phyloP scores from a whole-genome alignment of 176 grass and related monocot genomes.

The Saccharum spontaneum region DNA sequence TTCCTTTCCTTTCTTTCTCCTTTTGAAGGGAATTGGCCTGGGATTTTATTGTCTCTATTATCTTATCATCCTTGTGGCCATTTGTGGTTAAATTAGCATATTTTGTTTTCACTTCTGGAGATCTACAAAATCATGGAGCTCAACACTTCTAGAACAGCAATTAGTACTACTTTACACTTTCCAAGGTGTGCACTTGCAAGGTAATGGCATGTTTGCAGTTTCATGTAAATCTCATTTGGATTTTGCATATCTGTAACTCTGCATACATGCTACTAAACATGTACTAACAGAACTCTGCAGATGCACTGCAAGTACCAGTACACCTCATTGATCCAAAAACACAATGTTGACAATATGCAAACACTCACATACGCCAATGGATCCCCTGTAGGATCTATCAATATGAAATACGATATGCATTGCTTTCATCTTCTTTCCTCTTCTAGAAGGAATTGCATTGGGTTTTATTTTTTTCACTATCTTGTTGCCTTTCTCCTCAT shows the following conservation, averaged over 20 bases:
- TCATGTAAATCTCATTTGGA: neutral
- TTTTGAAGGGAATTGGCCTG: neutral
- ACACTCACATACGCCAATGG: neutral
- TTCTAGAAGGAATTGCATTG: neutral
- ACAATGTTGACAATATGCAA: neutral
- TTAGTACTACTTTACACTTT: neutral
- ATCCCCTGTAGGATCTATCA: neutral
- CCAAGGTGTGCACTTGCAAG: neutral
- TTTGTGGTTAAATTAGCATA: conserved; percentile 8
- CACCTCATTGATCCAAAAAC: neutral
- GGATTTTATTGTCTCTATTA: neutral
- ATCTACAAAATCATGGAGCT: conserved; percentile 43
- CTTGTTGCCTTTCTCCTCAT: conserved; percentile 32
- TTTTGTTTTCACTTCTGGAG: conserved; percentile 41
- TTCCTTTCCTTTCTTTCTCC: neutral
- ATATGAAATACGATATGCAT: neutral
- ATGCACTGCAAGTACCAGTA: neutral
- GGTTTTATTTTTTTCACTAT: neutral
- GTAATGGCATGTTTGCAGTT: neutral
- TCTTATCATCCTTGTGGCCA: conserved; percentile 13
- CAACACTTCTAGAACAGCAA: conserved; percentile 8
- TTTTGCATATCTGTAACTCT: neutral
- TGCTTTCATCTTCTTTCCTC: neutral
- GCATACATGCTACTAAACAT: neutral
- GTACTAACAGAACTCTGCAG: neutral